These are phyloP conservation scores for Linum trigynum DNA, from an alignment of 345 rosid genomes.

Conservation along the genomic window DNA sequence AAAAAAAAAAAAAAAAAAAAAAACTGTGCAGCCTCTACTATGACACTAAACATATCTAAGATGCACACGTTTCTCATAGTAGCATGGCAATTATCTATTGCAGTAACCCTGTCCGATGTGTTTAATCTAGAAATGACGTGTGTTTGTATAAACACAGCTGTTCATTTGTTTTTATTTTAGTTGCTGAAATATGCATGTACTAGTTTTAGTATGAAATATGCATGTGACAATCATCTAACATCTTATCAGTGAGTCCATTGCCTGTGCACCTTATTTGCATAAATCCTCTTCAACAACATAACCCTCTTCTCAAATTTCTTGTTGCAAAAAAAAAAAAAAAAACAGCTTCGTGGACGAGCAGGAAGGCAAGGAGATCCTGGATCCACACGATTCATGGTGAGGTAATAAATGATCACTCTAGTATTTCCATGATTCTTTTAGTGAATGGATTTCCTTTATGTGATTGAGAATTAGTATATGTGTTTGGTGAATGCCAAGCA, in stretches of 20 bases:
- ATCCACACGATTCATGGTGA: conserved; percentile 92
- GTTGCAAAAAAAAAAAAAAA: not conserved
- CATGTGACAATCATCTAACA: too few species aligned
- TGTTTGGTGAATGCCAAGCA: not conserved
- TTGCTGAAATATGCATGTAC: too few species aligned
- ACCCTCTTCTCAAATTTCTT: conserved; percentile 7
- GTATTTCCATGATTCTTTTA: not conserved
- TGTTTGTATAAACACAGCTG: too few species aligned
- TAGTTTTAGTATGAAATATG: too few species aligned
- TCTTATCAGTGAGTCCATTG: not conserved
- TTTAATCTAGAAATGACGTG: too few species aligned
- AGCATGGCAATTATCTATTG: too few species aligned
- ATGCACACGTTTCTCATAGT: too few species aligned
- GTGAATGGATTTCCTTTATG: not conserved
- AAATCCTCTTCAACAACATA: not conserved
- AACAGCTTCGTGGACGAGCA: conserved; percentile 94
- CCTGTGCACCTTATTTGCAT: not conserved
- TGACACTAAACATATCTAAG: too few species aligned
- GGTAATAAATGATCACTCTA: conserved; percentile 32
- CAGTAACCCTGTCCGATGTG: too few species aligned
- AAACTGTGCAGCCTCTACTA: too few species aligned
- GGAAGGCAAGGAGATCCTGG: conserved; percentile 99
- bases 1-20: too few species aligned
- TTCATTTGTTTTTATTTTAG: too few species aligned
- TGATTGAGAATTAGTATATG: not conserved